phyloP scores from a whole-genome alignment of 768 basidiomycete genomes.

The Lyophyllum atratum region DNA sequence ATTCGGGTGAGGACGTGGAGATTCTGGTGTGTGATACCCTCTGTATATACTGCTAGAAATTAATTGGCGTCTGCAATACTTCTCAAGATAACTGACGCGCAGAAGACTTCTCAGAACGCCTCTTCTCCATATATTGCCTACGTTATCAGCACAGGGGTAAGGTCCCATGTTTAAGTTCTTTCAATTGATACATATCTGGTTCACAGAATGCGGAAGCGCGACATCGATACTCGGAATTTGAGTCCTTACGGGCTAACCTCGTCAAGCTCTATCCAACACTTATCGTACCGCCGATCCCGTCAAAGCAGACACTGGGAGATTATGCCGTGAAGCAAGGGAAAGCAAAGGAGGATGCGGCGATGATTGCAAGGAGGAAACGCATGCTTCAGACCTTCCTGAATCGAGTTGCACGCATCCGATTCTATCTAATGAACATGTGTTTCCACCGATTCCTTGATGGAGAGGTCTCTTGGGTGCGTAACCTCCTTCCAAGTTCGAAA shows the following conservation, averaged over 20 bases:
- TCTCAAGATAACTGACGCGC: conserved; percentile 88
- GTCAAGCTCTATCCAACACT: conserved; percentile 91
- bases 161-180: conserved; percentile 11
- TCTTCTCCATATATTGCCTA: conserved; percentile 92
- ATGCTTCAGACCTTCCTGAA: conserved; percentile 97
- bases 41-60: neutral
- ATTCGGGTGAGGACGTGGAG: conserved; percentile 82
- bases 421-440: conserved; percentile 92
- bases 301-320: conserved; percentile 92
- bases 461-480: conserved; percentile 90
- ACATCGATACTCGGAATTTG: conserved; percentile 97
- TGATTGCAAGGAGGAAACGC: conserved; percentile 90
- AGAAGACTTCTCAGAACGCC: conserved; percentile 91
- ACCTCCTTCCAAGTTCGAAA: neutral
- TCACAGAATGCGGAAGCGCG: conserved; percentile 75
- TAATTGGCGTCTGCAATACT: neutral
- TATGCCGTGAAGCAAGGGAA: conserved; percentile 97
- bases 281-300: conserved; percentile 97
- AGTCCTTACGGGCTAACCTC: conserved; percentile 83
- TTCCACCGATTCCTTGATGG: conserved; percentile 95
- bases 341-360: conserved; percentile 91
- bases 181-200: neutral
- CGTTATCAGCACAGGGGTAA: conserved; percentile 86
- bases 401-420: conserved; percentile 89
- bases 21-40: conserved; percentile 57